Conservation (phyloP, 768 basidiomycete species). For the Boletus rex-veris region DNA sequence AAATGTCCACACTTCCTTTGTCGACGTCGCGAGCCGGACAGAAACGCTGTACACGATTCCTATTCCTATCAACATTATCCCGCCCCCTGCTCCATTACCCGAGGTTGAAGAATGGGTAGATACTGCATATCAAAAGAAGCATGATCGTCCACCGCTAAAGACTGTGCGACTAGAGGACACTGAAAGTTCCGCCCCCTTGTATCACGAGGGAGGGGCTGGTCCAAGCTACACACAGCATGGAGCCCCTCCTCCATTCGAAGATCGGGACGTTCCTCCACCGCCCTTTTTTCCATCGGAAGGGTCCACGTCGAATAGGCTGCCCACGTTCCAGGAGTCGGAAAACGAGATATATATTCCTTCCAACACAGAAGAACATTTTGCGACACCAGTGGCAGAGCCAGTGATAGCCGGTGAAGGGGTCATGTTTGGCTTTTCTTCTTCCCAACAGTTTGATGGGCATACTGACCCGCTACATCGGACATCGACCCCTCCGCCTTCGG, state of each 20-base stretch:
- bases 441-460: slow-evolving; percentile 81
- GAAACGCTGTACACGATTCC: slow-evolving; percentile 62
- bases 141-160: slow-evolving; percentile 71
- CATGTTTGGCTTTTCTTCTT: slow-evolving; percentile 66
- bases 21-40: slow-evolving; percentile 63
- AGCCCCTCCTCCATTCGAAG: slow-evolving; percentile 83
- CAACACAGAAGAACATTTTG: slow-evolving; percentile 35
- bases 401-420: slow-evolving; percentile 70
- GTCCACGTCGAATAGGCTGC: slow-evolving; percentile 57
- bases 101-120: slow-evolving; percentile 72
- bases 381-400: slow-evolving; percentile 30
- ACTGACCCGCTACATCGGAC: slow-evolving; percentile 61
- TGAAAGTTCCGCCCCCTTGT: slow-evolving; percentile 59
- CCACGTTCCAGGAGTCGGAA: slow-evolving; percentile 81
- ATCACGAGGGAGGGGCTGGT: slow-evolving; percentile 70
- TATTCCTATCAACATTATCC: slow-evolving; percentile 69
- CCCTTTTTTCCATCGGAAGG: slow-evolving; percentile 51
- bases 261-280: slow-evolving; percentile 77
- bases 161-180: slow-evolving; percentile 68
- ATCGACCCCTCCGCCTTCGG: slow-evolving; percentile 68
- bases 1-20: slow-evolving; percentile 71
- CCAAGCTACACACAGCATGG: slow-evolving; percentile 63
- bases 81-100: slow-evolving; percentile 74
- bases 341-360: slow-evolving; percentile 66
- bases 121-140: slow-evolving; percentile 82